Evolutionary conservation across 352 stramenopile genomes (phyloP), one percentile per base, ranked within the genome.

Genomic region (Aphanomyces invadans): DNA sequence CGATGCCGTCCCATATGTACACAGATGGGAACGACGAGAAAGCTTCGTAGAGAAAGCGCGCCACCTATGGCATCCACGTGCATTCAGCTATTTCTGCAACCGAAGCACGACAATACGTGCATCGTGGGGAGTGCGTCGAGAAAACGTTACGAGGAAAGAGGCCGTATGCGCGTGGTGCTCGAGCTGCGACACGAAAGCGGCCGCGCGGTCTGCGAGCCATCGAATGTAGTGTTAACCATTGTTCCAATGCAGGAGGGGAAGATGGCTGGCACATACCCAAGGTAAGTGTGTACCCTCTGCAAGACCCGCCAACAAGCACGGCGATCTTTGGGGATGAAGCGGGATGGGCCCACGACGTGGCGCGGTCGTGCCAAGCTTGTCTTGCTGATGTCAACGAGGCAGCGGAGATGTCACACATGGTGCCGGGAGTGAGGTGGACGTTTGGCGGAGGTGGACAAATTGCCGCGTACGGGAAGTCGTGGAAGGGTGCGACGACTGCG

Each of bases 111-210:
- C n/a, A n/a, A n/a, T n/a, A n/a, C n/a, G 31, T 25, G 36, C 31
- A 44, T 39, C 61, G 21, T n/a, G 12, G 0, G 81, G 81, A 29
- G 83, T 92, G 7, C 83, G 73, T 7, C 83, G 57, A 2, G 83
- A 92, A 46, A 90, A 92, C 3, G 79, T 90, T 65, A 83, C 81
- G 0, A 92, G 62, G 29, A 92, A 67, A 1, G 73, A 70, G 5
- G 66, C 21, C 2, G 62, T 36, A 25, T 23, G 28, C 17, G 26
- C 11, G 10, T 11, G 15, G 25, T 60, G 26, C 52, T n/a, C 15
- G 39, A 48, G 39, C 17, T 48, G 39, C n/a, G 17, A n/a, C 1
- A 48, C n/a, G n/a, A n/a, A n/a, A n/a, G n/a, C n/a, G n/a, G n/a
- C n/a, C n/a, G n/a, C n/a, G n/a, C n/a, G n/a, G n/a, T n/a, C n/a